Evolutionary conservation across 257 asterid species (phyloP).

Genomic region (Solanum pimpinellifolium): DNA sequence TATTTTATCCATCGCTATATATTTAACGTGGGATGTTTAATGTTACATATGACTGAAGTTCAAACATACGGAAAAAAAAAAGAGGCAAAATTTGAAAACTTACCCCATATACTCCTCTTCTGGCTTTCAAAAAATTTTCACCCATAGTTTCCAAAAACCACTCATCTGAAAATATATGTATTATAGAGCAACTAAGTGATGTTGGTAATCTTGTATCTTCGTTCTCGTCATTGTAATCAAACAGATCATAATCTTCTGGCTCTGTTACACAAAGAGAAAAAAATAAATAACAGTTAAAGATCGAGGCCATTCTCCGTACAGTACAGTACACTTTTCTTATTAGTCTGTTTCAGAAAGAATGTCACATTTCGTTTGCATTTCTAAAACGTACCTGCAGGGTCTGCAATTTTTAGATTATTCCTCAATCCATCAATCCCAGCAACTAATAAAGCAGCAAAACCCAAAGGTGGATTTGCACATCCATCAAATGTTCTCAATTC

Average conservation of each 20-base stretch:
- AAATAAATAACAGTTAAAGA: background rate
- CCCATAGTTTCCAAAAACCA: background rate
- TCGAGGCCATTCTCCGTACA: background rate
- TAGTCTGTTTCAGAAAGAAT: background rate
- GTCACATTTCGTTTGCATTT: background rate
- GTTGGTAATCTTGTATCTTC: background rate
- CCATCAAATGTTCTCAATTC: slow-evolving; percentile 84
- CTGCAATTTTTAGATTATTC: slow-evolving; percentile 35
- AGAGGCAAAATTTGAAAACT: background rate
- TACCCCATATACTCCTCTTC: background rate
- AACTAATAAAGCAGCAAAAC: slow-evolving; percentile 63
- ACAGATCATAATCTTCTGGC: background rate
- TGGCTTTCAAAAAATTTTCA: background rate
- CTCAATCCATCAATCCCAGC: slow-evolving; percentile 81
- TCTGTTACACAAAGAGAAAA: background rate
- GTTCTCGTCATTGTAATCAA: background rate
- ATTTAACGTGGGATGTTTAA: background rate
- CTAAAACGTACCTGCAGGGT: slow-evolving; percentile 57
- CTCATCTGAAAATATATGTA: background rate
- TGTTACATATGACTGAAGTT: background rate
- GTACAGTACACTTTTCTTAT: background rate
- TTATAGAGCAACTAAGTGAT: background rate
- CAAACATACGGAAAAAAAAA: background rate
- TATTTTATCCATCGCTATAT: background rate
- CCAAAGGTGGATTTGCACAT: slow-evolving; percentile 84